Percentiles rank a stretch among this genome's conserved stretches.
phyloP scores from a whole-genome alignment of 768 basidiomycete genomes.

The Auricularia cornea region DNA sequence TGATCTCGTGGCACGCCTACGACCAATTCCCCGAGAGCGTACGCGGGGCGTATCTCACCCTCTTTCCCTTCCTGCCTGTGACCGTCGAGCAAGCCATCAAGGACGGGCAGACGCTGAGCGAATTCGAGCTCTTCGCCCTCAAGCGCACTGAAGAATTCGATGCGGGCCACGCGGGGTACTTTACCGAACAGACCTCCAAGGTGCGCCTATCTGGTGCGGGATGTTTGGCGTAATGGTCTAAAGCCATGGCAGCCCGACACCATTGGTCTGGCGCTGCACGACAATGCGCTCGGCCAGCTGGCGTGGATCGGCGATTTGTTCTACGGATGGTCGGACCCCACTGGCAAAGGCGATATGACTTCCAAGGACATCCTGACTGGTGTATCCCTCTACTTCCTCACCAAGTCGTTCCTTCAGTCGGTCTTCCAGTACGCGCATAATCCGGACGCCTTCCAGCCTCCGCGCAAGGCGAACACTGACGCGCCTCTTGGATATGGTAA shows the following conservation, averaged over 20 bases:
- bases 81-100: neutral
- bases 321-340: conserved; percentile 6
- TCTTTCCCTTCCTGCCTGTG: conserved; percentile 4
- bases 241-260: conserved; percentile 9
- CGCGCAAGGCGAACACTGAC: neutral
- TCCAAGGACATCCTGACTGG: conserved; percentile 13
- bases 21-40: conserved; percentile 2
- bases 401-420: conserved; percentile 14
- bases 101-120: neutral
- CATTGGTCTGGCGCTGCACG: conserved; percentile 19
- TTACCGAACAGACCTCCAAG: neutral
- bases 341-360: conserved; percentile 8
- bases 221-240: too few species aligned
- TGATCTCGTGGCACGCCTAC: conserved; percentile 6
- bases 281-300: conserved; percentile 19
- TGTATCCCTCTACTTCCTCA: conserved; percentile 20
- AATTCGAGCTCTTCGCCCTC: neutral
- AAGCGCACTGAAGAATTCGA: neutral
- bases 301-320: conserved; percentile 19
- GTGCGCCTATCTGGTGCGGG: neutral
- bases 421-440: conserved; percentile 14
- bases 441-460: neutral
- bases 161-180: conserved; percentile 7
- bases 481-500: conserved; percentile 3
- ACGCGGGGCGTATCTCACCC: conserved; percentile 9